Conservation (phyloP, 345 rosid genomes). For the Eucalyptus curtisii region DNA sequence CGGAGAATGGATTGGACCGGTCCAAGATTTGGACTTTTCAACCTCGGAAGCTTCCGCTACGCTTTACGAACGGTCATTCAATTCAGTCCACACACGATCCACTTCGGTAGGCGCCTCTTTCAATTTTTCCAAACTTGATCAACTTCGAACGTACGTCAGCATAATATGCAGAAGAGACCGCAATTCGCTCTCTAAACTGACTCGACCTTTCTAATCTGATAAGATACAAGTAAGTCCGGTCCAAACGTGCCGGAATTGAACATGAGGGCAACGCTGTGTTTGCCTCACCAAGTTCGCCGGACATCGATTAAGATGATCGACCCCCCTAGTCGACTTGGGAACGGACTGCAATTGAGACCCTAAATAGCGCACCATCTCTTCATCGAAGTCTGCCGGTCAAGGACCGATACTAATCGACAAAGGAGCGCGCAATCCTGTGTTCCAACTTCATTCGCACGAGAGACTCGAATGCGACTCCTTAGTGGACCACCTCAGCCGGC, state of each 20-base stretch:
- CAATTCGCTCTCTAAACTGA: not conserved
- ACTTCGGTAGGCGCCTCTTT: not conserved
- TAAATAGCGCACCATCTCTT: not conserved
- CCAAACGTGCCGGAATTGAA: not conserved
- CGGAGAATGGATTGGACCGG: not conserved
- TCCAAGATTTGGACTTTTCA: not conserved
- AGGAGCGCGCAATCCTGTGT: not conserved
- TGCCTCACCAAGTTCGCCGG: not conserved
- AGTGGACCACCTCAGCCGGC: not conserved
- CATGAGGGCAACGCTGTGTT: not conserved
- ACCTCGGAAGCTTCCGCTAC: not conserved
- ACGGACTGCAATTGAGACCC: not conserved
- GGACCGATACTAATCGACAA: not conserved
- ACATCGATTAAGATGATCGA: not conserved
- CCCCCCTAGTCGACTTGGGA: not conserved
- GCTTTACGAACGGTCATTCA: not conserved
- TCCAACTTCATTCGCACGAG: not conserved
- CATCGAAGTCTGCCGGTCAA: not conserved
- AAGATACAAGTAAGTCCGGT: not conserved
- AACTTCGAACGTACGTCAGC: not conserved
- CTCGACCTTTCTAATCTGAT: not conserved
- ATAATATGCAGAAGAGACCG: not conserved
- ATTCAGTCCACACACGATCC: not conserved
- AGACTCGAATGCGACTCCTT: not conserved
- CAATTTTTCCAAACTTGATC: not conserved